A percentile compares a stretch with the other conserved stretches of the same genome.
Evolutionary conservation across 208 protist species (phyloP).

Genomic region (Strigomonas galati): DNA sequence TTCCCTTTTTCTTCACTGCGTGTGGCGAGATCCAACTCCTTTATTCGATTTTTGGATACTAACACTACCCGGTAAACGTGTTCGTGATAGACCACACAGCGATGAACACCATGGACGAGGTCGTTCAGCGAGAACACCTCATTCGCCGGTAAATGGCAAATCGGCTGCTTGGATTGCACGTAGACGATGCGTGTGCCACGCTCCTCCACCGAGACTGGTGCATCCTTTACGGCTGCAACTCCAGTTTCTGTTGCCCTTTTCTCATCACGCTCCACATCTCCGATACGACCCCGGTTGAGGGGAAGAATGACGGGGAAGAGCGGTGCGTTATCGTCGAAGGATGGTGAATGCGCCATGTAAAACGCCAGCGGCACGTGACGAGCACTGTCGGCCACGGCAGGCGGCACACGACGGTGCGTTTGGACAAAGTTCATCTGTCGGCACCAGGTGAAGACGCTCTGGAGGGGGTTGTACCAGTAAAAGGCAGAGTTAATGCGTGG

Average conservation of each 20-base stretch:
- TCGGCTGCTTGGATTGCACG: background rate
- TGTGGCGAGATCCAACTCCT: background rate
- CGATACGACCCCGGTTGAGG: background rate
- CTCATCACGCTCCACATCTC: background rate
- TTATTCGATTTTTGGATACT: background rate
- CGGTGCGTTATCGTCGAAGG: background rate
- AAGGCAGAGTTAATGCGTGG: background rate
- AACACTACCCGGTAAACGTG: background rate
- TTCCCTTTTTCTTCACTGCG: background rate
- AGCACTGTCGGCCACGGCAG: background rate
- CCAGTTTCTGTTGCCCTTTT: no score
- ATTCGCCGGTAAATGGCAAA: background rate
- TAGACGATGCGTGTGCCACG: no score
- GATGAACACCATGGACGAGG: background rate
- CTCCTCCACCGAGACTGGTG: no score
- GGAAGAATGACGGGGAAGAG: constrained; percentile 9
- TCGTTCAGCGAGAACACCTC: no score
- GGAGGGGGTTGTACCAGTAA: constrained; percentile 11
- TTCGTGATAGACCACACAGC: background rate
- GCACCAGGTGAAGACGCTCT: background rate
- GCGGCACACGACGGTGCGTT: background rate
- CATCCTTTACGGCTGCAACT: no score
- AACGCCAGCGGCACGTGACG: constrained; percentile 1
- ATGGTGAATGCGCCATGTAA: background rate
- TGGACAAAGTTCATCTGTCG: background rate